Percentiles rank a stretch among this genome's conserved stretches.
Evolutionary conservation across 148 eudicot genomes (phyloP).

Genomic region (Vaccinium corymbosum): DNA sequence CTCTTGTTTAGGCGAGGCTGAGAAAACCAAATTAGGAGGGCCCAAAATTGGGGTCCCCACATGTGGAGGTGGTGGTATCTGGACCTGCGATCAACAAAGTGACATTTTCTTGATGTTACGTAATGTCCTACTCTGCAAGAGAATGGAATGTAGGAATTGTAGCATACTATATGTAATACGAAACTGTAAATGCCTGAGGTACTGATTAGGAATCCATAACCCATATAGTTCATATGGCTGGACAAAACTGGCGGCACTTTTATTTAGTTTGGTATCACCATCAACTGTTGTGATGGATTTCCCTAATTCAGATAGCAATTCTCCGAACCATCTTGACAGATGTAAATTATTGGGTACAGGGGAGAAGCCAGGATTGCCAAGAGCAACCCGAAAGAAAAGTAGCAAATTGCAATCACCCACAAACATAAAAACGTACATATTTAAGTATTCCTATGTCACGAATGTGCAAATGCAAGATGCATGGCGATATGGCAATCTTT

Average conservation of each 20-base stretch:
- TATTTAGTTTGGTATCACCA: not conserved
- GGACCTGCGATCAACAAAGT: slow-evolving; percentile 19
- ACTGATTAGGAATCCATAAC: not conserved
- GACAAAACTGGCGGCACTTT: not conserved
- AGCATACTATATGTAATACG: not conserved
- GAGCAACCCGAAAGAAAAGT: too few species aligned
- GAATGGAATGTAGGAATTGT: not conserved
- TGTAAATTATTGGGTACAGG: not conserved
- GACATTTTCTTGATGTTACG: not conserved
- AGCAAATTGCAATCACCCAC: too few species aligned
- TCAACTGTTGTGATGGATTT: not conserved
- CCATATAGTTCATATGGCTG: not conserved
- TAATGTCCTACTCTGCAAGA: not conserved
- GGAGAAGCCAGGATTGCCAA: not conserved
- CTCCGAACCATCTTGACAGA: not conserved
- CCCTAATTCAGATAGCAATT: not conserved
- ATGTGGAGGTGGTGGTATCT: slow-evolving; percentile 30
- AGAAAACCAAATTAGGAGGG: slow-evolving; percentile 13
- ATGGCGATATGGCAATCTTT: not conserved
- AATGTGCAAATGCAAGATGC: not conserved
- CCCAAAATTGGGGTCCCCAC: slow-evolving; percentile 24
- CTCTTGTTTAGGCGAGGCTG: slow-evolving; percentile 21
- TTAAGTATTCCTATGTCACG: not conserved
- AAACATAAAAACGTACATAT: too few species aligned
- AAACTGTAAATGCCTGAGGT: not conserved